phyloP scores from a whole-genome alignment of 2,329 filamentous ascomycete genomes.

The Bipolaris bicolor region DNA sequence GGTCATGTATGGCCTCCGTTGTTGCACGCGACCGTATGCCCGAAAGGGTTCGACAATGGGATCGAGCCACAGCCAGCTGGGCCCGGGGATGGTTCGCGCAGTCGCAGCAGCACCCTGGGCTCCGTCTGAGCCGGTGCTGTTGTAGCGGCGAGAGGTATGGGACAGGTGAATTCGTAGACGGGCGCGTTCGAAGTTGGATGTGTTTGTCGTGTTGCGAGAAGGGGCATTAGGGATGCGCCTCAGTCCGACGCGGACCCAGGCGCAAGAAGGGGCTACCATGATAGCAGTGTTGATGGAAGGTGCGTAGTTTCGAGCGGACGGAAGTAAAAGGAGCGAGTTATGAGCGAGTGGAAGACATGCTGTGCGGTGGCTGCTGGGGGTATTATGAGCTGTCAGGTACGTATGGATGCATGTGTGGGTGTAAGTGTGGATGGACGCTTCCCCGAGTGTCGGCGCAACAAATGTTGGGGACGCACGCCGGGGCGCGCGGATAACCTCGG shows the following conservation, averaged over 20 bases:
- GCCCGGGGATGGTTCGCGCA: constrained; percentile 49
- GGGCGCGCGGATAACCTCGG: constrained; percentile 11
- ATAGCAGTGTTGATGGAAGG: constrained; percentile 19
- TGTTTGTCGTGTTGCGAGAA: constrained; percentile 15
- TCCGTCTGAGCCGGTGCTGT: constrained; percentile 28
- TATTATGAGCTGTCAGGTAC: constrained; percentile 23
- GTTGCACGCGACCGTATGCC: constrained; percentile 73
- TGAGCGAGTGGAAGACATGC: constrained; percentile 12
- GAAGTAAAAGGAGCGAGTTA: constrained; percentile 1
- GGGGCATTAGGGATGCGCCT: constrained; percentile 30
- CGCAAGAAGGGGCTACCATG: constrained; percentile 42
- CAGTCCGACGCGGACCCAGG: constrained; percentile 32
- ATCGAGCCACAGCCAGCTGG: constrained; percentile 55
- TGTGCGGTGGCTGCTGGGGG: constrained; percentile 9
- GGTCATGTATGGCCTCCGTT: constrained; percentile 74
- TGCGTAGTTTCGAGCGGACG: constrained; percentile 10
- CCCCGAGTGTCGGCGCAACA: constrained; percentile 33
- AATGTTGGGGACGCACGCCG: constrained; percentile 23
- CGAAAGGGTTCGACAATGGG: constrained; percentile 55
- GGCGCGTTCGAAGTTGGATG: constrained; percentile 15
- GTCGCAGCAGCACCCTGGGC: constrained; percentile 26
- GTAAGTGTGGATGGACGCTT: neutral
- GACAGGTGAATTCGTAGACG: constrained; percentile 19
- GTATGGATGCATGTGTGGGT: constrained; percentile 10
- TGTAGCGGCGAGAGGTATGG: constrained; percentile 20